phyloP scores from a whole-genome alignment of 2,329 filamentous ascomycete genomes.

The Colletotrichum sp. region DNA sequence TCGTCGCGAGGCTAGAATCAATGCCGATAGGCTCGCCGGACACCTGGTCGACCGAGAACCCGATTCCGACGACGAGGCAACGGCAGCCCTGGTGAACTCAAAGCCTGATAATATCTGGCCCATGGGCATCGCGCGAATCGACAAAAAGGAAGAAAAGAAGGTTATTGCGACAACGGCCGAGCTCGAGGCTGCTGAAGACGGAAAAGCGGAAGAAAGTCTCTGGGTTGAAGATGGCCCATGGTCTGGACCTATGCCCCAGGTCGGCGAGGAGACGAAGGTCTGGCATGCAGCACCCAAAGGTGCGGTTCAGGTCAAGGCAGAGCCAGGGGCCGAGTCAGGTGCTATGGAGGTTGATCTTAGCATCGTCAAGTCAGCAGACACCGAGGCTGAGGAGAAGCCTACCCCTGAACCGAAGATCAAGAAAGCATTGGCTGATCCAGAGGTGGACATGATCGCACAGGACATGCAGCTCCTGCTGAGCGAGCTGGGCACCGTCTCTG shows the following conservation, averaged over 20 bases:
- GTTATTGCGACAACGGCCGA: conserved; percentile 62
- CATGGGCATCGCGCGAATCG: conserved; percentile 59
- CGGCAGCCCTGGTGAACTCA: conserved; percentile 16
- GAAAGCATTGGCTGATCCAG: conserved; percentile 35
- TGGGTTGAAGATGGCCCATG: conserved; percentile 42
- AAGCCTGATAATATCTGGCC: conserved; percentile 42
- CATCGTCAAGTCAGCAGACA: conserved; percentile 24
- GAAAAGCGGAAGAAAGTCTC: conserved; percentile 49
- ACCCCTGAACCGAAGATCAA: conserved; percentile 28
- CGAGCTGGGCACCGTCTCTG: conserved; percentile 43
- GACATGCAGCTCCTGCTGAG: conserved; percentile 46
- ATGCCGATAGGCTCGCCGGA: conserved; percentile 58
- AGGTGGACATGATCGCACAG: conserved; percentile 41
- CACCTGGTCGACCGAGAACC: conserved; percentile 35
- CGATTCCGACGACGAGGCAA: conserved; percentile 25
- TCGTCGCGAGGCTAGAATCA: conserved; percentile 53
- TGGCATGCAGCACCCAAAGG: conserved; percentile 46
- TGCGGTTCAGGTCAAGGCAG: conserved; percentile 46
- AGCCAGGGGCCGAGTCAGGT: conserved; percentile 43
- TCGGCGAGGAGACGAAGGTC: conserved; percentile 39
- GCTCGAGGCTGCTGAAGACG: conserved; percentile 57
- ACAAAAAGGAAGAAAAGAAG: conserved; percentile 58
- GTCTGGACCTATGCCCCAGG: conserved; percentile 27
- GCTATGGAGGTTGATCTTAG: conserved; percentile 44
- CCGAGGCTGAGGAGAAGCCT: conserved; percentile 27